Percentiles rank a stretch among this genome's conserved stretches.
Conservation (phyloP, 2,329 filamentous ascomycete species). For the Hypoxylon sp. region DNA sequence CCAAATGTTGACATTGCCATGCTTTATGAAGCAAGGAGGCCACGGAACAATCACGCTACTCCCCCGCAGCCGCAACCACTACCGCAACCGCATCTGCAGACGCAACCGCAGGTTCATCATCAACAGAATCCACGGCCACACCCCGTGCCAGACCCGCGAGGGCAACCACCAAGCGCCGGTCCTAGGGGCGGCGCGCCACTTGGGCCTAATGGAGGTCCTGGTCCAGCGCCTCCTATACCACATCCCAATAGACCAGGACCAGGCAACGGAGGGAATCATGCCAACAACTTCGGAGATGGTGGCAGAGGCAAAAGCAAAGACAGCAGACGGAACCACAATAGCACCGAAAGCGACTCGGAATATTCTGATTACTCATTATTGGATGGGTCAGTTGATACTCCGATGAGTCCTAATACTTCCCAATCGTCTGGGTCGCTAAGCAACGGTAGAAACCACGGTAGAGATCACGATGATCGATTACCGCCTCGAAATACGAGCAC, state of each 20-base stretch:
- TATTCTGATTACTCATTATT: slow-evolving; percentile 36
- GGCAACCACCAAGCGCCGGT: background rate
- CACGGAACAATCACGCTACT: slow-evolving; percentile 11
- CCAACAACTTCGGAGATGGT: background rate
- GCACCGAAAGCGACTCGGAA: slow-evolving; percentile 36
- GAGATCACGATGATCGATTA: background rate
- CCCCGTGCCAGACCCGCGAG: background rate
- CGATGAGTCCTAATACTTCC: slow-evolving; percentile 31
- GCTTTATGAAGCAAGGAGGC: slow-evolving; percentile 45
- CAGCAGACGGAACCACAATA: slow-evolving; percentile 2
- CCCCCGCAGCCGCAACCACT: slow-evolving; percentile 8
- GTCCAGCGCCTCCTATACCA: background rate
- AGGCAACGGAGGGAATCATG: background rate
- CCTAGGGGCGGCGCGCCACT: background rate
- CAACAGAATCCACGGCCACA: background rate
- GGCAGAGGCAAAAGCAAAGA: slow-evolving; percentile 4
- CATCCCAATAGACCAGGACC: slow-evolving; percentile 1
- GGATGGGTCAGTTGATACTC: slow-evolving; percentile 30
- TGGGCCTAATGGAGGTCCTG: slow-evolving; percentile 12
- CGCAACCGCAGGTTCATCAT: slow-evolving; percentile 2
- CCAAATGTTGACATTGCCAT: slow-evolving; percentile 50
- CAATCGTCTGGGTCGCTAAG: slow-evolving; percentile 40
- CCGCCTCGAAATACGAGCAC: slow-evolving; percentile 5
- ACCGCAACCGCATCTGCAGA: background rate
- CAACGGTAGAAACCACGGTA: slow-evolving; percentile 14